Evolutionary conservation across 2,329 filamentous ascomycete genomes (phyloP).

Genomic region (Sarocladium brachiariae): DNA sequence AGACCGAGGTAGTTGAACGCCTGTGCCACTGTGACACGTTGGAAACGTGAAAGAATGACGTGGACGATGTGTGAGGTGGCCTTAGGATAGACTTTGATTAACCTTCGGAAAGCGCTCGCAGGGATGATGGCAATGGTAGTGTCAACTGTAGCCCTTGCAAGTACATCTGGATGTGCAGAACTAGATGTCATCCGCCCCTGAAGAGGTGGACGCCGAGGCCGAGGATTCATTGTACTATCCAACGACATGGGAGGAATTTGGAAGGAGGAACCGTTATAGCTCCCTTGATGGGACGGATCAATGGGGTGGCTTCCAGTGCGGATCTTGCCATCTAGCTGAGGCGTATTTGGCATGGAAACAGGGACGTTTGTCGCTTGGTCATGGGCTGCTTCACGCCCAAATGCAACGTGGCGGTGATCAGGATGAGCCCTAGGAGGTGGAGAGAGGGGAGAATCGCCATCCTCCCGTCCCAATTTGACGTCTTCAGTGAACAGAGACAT

Average conservation of each 20-base stretch:
- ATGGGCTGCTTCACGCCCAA: neutral
- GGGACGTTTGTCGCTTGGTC: constrained; percentile 7
- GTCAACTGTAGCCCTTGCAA: constrained; percentile 91
- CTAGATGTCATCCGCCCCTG: constrained; percentile 46
- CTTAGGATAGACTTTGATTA: constrained; percentile 92
- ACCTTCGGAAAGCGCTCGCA: constrained; percentile 84
- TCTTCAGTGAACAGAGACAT: constrained; percentile 96
- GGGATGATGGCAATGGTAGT: constrained; percentile 98
- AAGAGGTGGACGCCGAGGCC: constrained; percentile 28
- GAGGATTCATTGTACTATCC: constrained; percentile 34
- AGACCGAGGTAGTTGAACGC: constrained; percentile 91
- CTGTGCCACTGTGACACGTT: constrained; percentile 89
- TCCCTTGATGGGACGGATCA: neutral
- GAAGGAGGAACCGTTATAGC: constrained; percentile 23
- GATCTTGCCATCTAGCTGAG: constrained; percentile 26
- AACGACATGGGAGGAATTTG: constrained; percentile 71
- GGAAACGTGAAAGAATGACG: constrained; percentile 89
- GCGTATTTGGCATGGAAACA: constrained; percentile 32
- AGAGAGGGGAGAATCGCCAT: constrained; percentile 29
- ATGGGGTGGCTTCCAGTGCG: neutral
- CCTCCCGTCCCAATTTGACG: constrained; percentile 70
- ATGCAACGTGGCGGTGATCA: constrained; percentile 9
- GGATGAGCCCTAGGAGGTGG: constrained; percentile 18
- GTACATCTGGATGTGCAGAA: constrained; percentile 92
- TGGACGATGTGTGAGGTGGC: constrained; percentile 97